Base-by-base conservation (phyloP, 352 stramenopile species). In the Globisporangium camurandrum region DNA sequence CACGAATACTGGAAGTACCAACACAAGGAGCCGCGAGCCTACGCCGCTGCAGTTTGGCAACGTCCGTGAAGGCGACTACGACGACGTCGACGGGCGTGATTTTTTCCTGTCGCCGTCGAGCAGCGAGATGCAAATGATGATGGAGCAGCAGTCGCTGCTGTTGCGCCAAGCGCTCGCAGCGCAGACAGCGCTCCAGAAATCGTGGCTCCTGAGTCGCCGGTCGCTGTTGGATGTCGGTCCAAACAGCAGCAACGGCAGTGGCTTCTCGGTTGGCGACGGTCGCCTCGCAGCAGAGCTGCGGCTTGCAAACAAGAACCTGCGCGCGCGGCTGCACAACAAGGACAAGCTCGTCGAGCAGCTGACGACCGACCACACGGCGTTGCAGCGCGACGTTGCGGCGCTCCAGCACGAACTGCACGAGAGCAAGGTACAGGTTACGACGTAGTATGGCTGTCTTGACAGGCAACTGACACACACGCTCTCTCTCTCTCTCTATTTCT, bases 41-140 rank as follows among this genome's bases (percentile, higher is more conserved):
- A 64, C 62, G 37, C 62, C 63, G 22, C 56, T 62, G 26, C 66
- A 67, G 22, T 69, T 87, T 49, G 71, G 70, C 31, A 73, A 66
- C 2, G 74, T 66, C 45, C 64, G 71, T 41, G 67, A 70, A 33
- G 66, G 57, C 39, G 68, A 70, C 47, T 56, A 82, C 5, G 71
- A 91, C 34, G 73, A 66, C 36, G 56, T 82, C 33, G 75, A 86
- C 49, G 71, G 66, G 19, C 69, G 71, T 28, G 77, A 92, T 39
- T 79, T 87, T 49, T 89, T 93, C 38, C 61, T 93, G 14, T 89
- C 77, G 28, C 80, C 79, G n/a, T 93, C 83, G 24, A 86, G 62
- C 10, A 88, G 73, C 43, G 83, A 93, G 58, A 89, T 93, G 79
- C 73, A 93, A 62, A 75, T 87, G 56, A 90, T 93, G 83, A 89